A percentile compares a stretch with the other conserved stretches of the same genome.
Evolutionary conservation across 495 filamentous ascomycete genomes (phyloP).

Genomic region (Margaritispora aquatica): DNA sequence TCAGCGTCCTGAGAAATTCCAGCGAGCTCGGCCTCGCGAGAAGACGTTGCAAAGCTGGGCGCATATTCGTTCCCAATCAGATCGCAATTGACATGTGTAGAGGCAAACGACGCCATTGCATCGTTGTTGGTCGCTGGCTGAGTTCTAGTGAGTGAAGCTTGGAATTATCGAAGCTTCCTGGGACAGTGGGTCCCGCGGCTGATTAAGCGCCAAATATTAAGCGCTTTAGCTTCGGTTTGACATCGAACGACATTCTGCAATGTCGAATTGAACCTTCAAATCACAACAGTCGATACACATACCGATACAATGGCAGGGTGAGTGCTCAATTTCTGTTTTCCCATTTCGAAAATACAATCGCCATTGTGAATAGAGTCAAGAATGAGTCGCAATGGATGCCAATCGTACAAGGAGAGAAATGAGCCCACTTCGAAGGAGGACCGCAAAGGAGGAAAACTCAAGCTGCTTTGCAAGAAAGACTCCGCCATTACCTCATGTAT

Average conservation of each 20-base stretch:
- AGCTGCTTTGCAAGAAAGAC: too few species aligned
- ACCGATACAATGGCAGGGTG: slow-evolving; percentile 25
- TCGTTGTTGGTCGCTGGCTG: not conserved
- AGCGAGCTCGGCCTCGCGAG: slow-evolving; percentile 47
- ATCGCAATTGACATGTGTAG: slow-evolving; percentile 7
- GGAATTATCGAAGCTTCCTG: not conserved
- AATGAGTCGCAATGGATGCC: not conserved
- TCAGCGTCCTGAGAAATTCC: slow-evolving; percentile 39
- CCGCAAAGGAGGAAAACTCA: not conserved
- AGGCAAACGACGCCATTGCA: slow-evolving; percentile 16
- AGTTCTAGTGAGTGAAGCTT: not conserved
- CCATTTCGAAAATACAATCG: not conserved
- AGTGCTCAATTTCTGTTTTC: slow-evolving; percentile 7
- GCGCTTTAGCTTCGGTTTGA: not conserved
- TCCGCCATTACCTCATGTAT: too few species aligned
- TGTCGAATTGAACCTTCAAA: slow-evolving; percentile 3
- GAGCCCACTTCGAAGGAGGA: slow-evolving; percentile 1
- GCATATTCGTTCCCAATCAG: slow-evolving; percentile 30
- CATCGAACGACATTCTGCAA: slow-evolving; percentile 14
- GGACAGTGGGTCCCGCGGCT: not conserved
- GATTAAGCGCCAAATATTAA: not conserved
- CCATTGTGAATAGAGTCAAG: not conserved
- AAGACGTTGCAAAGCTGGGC: slow-evolving; percentile 48
- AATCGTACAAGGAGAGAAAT: not conserved
- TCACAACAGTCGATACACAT: slow-evolving; percentile 7